A percentile compares a stretch with the other conserved stretches of the same genome.
Evolutionary conservation across 805 yeast genomes (phyloP).

Genomic region (Jamesozyma lodderae): DNA sequence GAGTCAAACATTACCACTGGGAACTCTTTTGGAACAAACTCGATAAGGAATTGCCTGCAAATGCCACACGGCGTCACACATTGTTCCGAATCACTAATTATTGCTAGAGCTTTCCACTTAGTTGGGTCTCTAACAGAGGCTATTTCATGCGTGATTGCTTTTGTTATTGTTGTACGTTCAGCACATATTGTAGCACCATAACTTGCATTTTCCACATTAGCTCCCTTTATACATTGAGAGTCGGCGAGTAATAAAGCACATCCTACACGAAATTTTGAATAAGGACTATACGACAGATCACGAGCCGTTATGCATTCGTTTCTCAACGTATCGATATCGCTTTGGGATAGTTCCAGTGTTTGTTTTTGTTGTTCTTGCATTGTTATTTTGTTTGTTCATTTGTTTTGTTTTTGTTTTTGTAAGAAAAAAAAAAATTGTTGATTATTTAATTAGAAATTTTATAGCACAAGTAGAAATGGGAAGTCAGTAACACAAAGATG

Average conservation of each 20-base stretch:
- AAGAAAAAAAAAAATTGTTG: not conserved
- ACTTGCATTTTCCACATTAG: constrained; percentile 89
- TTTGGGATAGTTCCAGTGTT: not conserved
- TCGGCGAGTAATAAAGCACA: constrained; percentile 49
- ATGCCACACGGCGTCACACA: constrained; percentile 88
- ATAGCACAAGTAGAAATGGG: too few relatives aligned
- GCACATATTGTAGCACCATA: constrained; percentile 77
- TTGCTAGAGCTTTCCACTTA: constrained; percentile 5
- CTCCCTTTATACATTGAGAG: constrained; percentile 47
- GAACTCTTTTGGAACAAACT: constrained; percentile 45
- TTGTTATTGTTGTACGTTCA: constrained; percentile 56
- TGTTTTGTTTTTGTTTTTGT: not conserved
- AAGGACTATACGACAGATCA: constrained; percentile 39
- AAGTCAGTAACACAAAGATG: too few relatives aligned
- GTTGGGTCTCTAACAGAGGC: not conserved
- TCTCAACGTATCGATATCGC: not conserved
- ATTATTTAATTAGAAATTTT: too few relatives aligned
- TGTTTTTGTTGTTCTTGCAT: not conserved
- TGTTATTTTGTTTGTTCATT: not conserved
- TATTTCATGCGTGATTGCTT: constrained; percentile 36
- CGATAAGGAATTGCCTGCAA: constrained; percentile 84
- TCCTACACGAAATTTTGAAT: constrained; percentile 55
- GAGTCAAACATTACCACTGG: constrained; percentile 63
- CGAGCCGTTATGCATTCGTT: constrained; percentile 26
- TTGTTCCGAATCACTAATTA: constrained; percentile 21